Conservation (phyloP, 176 grass and related monocot genomes). For the Saccharum officinarum region DNA sequence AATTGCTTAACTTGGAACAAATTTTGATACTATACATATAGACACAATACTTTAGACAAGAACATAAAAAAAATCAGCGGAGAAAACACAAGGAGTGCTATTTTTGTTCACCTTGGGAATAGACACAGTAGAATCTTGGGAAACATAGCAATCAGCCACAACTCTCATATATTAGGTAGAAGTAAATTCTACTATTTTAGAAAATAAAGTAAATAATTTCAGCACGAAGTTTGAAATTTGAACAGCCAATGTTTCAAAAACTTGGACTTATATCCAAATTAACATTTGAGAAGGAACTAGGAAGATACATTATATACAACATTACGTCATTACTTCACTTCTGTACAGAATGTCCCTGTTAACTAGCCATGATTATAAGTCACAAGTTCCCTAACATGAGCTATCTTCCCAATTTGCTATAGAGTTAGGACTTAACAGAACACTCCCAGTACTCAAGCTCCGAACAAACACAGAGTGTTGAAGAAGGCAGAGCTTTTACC, state of each 20-base stretch:
- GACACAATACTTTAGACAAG: background rate
- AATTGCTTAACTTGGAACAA: background rate
- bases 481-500: constrained; percentile 41
- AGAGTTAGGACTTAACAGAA: background rate
- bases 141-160: background rate
- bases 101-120: background rate
- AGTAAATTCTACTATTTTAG: background rate
- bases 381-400: background rate
- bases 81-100: background rate
- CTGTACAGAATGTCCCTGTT: background rate
- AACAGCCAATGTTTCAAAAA: background rate
- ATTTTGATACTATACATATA: background rate
- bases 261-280: background rate
- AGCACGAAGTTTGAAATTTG: background rate
- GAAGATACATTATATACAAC: background rate
- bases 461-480: background rate
- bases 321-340: background rate
- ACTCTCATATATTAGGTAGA: background rate
- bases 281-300: background rate
- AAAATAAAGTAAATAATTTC: background rate
- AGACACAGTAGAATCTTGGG: background rate
- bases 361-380: background rate
- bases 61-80: background rate
- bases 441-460: background rate
- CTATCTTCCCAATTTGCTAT: background rate